Conservation (phyloP, 2,329 filamentous ascomycete species). For the Leptosphaerulina australis region DNA sequence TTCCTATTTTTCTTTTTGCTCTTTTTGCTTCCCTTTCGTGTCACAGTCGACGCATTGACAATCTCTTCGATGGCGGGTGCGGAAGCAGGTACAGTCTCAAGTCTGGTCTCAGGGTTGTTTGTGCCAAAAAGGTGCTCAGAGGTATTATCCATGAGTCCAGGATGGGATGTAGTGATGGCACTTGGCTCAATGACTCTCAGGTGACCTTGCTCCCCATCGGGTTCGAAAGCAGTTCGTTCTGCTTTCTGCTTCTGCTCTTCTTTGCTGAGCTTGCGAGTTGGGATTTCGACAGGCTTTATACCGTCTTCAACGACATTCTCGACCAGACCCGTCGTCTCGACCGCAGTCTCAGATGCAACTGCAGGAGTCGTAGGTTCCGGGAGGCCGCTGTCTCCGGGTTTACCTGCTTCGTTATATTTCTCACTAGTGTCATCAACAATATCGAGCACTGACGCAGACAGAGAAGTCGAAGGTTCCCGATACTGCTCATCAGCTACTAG, state of each 20-base stretch:
- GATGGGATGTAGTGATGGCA: not conserved
- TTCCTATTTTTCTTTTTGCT: slow-evolving; percentile 41
- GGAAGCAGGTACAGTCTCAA: slow-evolving; percentile 15
- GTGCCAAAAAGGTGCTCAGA: not conserved
- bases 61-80: slow-evolving; percentile 12
- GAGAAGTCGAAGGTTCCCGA: slow-evolving; percentile 20
- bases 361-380: slow-evolving; percentile 33
- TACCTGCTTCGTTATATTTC: slow-evolving; percentile 38
- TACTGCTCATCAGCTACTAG: slow-evolving; percentile 18
- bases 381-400: slow-evolving; percentile 27
- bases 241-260: slow-evolving; percentile 33
- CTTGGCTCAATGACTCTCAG: not conserved
- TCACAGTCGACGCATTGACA: slow-evolving; percentile 20
- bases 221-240: slow-evolving; percentile 14
- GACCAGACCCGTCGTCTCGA: slow-evolving; percentile 30
- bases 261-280: slow-evolving; percentile 27
- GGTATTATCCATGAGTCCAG: not conserved
- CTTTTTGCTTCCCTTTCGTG: slow-evolving; percentile 38
- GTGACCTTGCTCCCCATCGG: slow-evolving; percentile 13
- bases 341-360: slow-evolving; percentile 20
- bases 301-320: slow-evolving; percentile 12
- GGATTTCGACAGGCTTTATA: not conserved
- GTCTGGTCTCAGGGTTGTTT: not conserved
- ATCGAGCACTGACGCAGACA: slow-evolving; percentile 34
- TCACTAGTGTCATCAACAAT: slow-evolving; percentile 36